Conservation (phyloP, 345 rosid species). For the Citrus unshiu region DNA sequence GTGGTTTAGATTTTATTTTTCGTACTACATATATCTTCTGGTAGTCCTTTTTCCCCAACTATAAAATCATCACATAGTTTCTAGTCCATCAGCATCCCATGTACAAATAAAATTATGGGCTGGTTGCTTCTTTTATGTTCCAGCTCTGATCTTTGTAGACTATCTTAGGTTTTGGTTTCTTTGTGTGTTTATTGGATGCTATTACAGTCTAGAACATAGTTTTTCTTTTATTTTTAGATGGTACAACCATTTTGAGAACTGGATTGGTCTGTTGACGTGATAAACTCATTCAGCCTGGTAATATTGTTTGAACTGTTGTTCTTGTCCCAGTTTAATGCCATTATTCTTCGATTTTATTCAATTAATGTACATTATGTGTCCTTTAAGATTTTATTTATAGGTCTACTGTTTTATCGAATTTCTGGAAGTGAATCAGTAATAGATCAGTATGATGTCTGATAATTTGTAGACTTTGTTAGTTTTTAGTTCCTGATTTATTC, state of each 20-base stretch:
- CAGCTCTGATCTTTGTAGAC: neutral
- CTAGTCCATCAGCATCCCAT: neutral
- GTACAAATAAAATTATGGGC: neutral
- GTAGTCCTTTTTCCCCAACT: neutral
- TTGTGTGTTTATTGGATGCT: neutral
- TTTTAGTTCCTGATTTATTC: neutral
- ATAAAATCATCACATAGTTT: neutral
- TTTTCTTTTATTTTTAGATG: no score
- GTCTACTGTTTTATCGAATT: neutral
- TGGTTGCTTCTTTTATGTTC: neutral
- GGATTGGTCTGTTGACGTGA: neutral
- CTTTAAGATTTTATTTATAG: neutral
- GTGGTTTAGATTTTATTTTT: neutral
- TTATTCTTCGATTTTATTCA: neutral
- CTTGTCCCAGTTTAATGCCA: neutral
- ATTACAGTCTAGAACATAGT: no score
- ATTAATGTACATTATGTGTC: no score
- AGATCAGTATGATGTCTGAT: no score
- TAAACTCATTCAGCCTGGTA: neutral
- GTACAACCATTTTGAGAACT: constrained; percentile 7
- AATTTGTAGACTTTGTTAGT: neutral
- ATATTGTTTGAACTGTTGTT: neutral
- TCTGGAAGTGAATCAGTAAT: no score
- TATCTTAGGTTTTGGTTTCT: neutral
- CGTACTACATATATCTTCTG: neutral